Conservation (phyloP, 2,329 filamentous ascomycete genomes). For the Samsoniella hepiali region DNA sequence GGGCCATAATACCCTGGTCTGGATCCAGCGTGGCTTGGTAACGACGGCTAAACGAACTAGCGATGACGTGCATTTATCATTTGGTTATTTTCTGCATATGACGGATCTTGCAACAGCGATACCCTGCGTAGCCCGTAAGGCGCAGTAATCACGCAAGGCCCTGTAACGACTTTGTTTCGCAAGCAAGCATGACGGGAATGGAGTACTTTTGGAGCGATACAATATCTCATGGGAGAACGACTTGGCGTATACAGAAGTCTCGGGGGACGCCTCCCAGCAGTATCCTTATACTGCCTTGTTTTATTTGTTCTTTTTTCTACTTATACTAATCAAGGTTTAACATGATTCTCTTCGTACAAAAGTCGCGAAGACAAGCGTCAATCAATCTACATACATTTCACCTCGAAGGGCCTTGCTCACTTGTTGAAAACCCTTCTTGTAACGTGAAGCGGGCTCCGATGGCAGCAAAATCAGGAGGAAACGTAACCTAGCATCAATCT, state of each 20-base stretch:
- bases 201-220: background rate
- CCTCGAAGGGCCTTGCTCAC: too few species aligned
- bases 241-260: background rate
- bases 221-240: background rate
- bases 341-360: background rate
- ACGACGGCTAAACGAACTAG: slow-evolving; percentile 9
- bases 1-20: too few species aligned
- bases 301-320: background rate
- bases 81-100: slow-evolving; percentile 9
- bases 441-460: background rate
- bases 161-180: background rate
- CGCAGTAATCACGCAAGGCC: background rate
- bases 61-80: slow-evolving; percentile 8
- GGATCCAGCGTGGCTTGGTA: background rate
- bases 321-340: background rate
- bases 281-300: background rate
- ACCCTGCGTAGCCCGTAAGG: too few species aligned
- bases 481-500: too few species aligned
- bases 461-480: background rate
- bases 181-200: background rate
- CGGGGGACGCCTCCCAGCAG: background rate
- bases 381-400: background rate
- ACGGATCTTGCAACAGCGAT: background rate
- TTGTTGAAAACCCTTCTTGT: too few species aligned
- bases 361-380: background rate